Evolutionary conservation across 148 eudicot genomes (phyloP), one percentile per base, ranked within the genome.

Genomic region (Persicaria maculosa): DNA sequence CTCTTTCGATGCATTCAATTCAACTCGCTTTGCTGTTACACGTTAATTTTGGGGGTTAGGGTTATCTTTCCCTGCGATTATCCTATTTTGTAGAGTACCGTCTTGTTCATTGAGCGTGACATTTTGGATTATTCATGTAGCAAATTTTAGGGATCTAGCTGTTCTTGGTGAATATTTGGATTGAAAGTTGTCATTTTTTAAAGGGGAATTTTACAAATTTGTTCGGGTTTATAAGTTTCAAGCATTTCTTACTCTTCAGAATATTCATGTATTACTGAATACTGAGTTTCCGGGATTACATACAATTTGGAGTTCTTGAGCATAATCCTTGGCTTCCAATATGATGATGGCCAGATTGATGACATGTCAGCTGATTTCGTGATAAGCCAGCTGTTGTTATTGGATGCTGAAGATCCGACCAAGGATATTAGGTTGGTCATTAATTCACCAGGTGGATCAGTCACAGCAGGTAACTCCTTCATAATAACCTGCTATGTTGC

Each of bases 401-500:
- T 95, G 77, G 97, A 95, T 81, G 96, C 99, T 0, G 97, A 95
- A 78, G 97, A 95, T 75, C 70, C 83, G 4, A 84, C 77, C 68
- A 92, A 88, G 71, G 99, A 95, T 74, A 95, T 95, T 70, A 86
- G 81, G 77, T 43, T 92, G 83, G 85, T 92, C 82, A 95, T 95
- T 50, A 89, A 92, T 83, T 92, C 97, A 47, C 92, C 99, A 46
- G 99, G 97, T 81, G 98, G 98, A 72, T 90, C 96, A 44, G 82
- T 86, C 7, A 87, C 96, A 85, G 92, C 97, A 67, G 99, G 99
- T 95, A 82, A 0, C 12, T 65, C 70, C 70, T 65, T 65, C 67
- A 9, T 59, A 25, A 59, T 65, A 40, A 15, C 45, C 36, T 65
- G n/a, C 68, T 31, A 62, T 36, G 40, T 40, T 65, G 45, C 70